Percentiles rank a stretch among this genome's conserved stretches.
Conservation (phyloP, 1,139 yeast genomes). For the Hyphopichia pseudoburtonii region DNA sequence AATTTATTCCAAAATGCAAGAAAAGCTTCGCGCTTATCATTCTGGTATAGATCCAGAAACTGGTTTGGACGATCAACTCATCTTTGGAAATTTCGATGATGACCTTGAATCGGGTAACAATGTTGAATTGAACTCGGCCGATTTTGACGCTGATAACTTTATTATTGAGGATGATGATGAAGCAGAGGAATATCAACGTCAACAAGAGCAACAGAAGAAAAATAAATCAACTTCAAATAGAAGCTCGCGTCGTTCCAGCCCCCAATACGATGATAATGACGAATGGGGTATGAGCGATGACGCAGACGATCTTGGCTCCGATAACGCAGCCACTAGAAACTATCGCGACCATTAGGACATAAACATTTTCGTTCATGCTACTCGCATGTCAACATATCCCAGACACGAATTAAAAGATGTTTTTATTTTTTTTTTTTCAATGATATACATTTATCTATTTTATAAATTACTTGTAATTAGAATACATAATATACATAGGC, state of each 20-base stretch:
- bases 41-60: slow-evolving; percentile 7
- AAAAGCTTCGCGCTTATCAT: slow-evolving; percentile 35
- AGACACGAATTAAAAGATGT: no score
- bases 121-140: slow-evolving; percentile 34
- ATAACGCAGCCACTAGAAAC: neutral
- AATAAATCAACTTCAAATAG: neutral
- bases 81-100: slow-evolving; percentile 45
- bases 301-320: slow-evolving; percentile 5
- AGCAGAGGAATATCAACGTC: slow-evolving; percentile 12
- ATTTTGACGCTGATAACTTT: slow-evolving; percentile 38
- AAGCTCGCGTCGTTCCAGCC: neutral
- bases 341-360: slow-evolving; percentile 5
- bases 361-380: neutral
- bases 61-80: slow-evolving; percentile 27
- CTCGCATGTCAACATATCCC: no score
- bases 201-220: neutral
- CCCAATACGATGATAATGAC: slow-evolving; percentile 1
- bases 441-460: no score
- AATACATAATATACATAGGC: slow-evolving; percentile 1
- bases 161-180: slow-evolving; percentile 38
- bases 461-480: no score
- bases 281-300: slow-evolving; percentile 4
- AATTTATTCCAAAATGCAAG: slow-evolving; percentile 63
- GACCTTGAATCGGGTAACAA: slow-evolving; percentile 29
- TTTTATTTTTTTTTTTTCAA: no score